phyloP scores from a whole-genome alignment of 2,329 filamentous ascomycete genomes.

The Zopfia rhizophila region DNA sequence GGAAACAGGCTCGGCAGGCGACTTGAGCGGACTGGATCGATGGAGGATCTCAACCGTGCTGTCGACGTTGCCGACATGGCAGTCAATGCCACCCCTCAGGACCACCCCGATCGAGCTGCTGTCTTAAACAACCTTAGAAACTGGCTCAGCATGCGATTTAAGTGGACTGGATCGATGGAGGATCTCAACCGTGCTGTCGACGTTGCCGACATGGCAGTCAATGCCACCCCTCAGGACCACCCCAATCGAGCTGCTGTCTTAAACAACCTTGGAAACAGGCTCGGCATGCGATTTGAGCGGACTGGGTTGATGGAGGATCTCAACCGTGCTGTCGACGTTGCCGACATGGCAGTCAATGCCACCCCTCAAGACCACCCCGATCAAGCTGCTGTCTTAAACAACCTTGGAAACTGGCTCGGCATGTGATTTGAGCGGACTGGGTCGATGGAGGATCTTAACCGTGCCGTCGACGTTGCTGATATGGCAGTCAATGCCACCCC shows the following conservation, averaged over 20 bases:
- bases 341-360: conserved; percentile 1
- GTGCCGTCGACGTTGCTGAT: conserved; percentile 3
- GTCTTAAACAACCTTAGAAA: conserved; percentile 8
- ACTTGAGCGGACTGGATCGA: conserved; percentile 5
- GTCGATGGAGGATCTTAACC: conserved; percentile 10
- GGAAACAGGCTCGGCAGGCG: conserved; percentile 4
- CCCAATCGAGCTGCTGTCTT: conserved; percentile 8
- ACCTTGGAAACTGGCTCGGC: conserved; percentile 8
- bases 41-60: conserved; percentile 8
- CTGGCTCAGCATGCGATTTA: conserved; percentile 4
- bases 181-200: conserved; percentile 9
- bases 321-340: conserved; percentile 5
- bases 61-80: conserved; percentile 5
- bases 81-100: conserved; percentile 4
- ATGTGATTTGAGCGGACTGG: conserved; percentile 6
- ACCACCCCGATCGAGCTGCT: conserved; percentile 9
- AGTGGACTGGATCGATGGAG: conserved; percentile 4
- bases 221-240: conserved; percentile 9
- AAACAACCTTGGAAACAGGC: conserved; percentile 8
- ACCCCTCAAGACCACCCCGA: conserved; percentile 12
- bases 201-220: conserved; percentile 1
- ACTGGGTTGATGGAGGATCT: conserved; percentile 12
- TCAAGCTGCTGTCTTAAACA: conserved; percentile 4
- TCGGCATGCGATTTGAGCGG: conserved; percentile 4
- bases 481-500: conserved; percentile 5